Evolutionary conservation across 805 yeast genomes (phyloP), one percentile per base, ranked within the genome.

Genomic region (Lachancea mirantina): DNA sequence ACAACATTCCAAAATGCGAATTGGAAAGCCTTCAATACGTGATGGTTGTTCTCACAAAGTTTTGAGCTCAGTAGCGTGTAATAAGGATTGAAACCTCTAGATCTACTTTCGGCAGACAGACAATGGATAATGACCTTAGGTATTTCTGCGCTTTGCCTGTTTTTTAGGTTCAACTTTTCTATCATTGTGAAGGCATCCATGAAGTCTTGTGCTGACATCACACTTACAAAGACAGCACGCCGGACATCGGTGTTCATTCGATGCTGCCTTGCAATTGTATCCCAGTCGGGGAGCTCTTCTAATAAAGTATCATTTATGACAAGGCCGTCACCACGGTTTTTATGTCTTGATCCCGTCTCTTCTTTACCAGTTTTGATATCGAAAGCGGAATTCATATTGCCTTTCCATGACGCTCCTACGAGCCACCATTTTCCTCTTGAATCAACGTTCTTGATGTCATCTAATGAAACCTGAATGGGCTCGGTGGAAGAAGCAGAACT

Each of bases 341-440:
- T n/a, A n/a, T n/a, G n/a, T 10, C 11, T 18, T 3, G 29, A 24
- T n/a, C 8, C 13, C 9, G 9, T 16, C 8, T 9, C 23, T 3
- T 28, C 14, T 26, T 64, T 65, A 11, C 42, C 42, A 15, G 30
- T 38, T n/a, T 45, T 36, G 14, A 45, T 51, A 14, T 50, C 55
- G 17, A 54, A 47, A 3, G 54, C 53, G 6, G 45, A 40, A 4
- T 46, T 54, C 26, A 59, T 66, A 35, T 65, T 61, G 3, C 95
- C 96, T 49, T 76, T 84, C 96, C 96, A 92, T 0, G 98, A 95
- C 1, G 97, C 84, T 30, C 99, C 99, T 19, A 92, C 89, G 19
- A 92, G 66, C 99, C 99, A 92, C 99, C 99, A 92, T 59, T 89
- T 92, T 36, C 99, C 99, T 43, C 76, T 75, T 1, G 79, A 73